Conservation (phyloP, 306 rosid species). For the Carpinus fangiana region DNA sequence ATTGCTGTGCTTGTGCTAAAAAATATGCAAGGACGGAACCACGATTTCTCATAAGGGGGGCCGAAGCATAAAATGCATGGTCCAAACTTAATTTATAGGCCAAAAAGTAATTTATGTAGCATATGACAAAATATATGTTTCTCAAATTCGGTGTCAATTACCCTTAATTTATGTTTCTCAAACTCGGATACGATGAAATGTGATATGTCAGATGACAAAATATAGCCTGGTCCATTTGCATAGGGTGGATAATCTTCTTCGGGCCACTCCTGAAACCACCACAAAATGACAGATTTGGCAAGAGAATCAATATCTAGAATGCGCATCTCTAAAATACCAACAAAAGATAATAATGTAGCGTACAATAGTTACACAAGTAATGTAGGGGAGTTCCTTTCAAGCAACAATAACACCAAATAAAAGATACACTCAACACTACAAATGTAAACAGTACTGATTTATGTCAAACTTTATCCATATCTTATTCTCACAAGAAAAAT, state of each 20-base stretch:
- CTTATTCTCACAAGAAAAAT: background rate
- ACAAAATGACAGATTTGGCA: slow-evolving; percentile 1
- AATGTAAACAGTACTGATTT: background rate
- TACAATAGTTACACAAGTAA: background rate
- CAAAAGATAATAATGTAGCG: background rate
- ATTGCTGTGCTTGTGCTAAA: background rate
- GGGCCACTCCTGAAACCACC: slow-evolving; percentile 81
- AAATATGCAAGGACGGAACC: slow-evolving; percentile 4
- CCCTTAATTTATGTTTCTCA: slow-evolving; percentile 67
- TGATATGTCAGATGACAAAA: slow-evolving; percentile 72
- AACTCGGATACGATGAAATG: slow-evolving; percentile 56
- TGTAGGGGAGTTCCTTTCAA: background rate
- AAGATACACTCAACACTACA: background rate
- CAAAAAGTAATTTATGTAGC: no score
- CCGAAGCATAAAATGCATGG: no score
- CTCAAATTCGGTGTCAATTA: slow-evolving; percentile 22
- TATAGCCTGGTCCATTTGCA: slow-evolving; percentile 93
- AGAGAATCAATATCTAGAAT: slow-evolving; percentile 13
- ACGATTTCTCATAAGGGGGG: no score
- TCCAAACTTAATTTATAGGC: no score
- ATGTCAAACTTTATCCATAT: background rate
- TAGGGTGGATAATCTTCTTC: slow-evolving; percentile 87
- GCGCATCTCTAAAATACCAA: slow-evolving; percentile 1
- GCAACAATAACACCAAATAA: background rate
- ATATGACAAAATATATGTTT: no score